phyloP scores from a whole-genome alignment of 106 monocot species.

The Ottelia alismoides region DNA sequence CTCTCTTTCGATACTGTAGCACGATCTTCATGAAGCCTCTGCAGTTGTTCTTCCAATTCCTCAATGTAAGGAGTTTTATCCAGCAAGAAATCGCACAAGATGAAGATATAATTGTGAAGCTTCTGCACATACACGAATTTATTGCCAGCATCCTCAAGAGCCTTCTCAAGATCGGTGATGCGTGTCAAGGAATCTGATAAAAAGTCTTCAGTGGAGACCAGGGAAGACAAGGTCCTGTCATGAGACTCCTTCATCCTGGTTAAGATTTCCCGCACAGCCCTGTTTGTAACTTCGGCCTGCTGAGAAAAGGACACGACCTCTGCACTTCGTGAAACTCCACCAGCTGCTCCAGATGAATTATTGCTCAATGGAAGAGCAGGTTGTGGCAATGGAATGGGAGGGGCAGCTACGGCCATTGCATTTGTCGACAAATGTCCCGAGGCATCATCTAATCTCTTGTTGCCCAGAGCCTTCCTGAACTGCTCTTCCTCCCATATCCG shows the following conservation, averaged over 20 bases:
- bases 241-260: conserved; percentile 58
- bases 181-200: conserved; percentile 47
- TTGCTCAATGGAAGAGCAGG: conserved; percentile 2
- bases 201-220: conserved; percentile 48
- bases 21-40: conserved; percentile 65
- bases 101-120: conserved; percentile 67
- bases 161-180: conserved; percentile 68
- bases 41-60: conserved; percentile 91
- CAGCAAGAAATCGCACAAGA: conserved; percentile 80
- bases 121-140: conserved; percentile 87
- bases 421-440: conserved; percentile 6
- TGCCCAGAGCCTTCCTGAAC: conserved; percentile 76
- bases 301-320: conserved; percentile 67
- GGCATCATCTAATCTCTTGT: conserved; percentile 66
- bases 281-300: conserved; percentile 52
- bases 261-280: conserved; percentile 53
- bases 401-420: background rate
- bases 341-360: conserved; percentile 7
- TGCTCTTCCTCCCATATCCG: conserved; percentile 98
- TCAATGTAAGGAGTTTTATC: conserved; percentile 83
- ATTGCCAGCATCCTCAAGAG: conserved; percentile 44
- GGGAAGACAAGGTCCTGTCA: conserved; percentile 35
- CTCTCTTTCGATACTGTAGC: conserved; percentile 45
- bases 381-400: background rate
- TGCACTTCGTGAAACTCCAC: conserved; percentile 30